phyloP scores from a whole-genome alignment of 2,329 filamentous ascomycete species.

The Achaetomium macrosporum region DNA sequence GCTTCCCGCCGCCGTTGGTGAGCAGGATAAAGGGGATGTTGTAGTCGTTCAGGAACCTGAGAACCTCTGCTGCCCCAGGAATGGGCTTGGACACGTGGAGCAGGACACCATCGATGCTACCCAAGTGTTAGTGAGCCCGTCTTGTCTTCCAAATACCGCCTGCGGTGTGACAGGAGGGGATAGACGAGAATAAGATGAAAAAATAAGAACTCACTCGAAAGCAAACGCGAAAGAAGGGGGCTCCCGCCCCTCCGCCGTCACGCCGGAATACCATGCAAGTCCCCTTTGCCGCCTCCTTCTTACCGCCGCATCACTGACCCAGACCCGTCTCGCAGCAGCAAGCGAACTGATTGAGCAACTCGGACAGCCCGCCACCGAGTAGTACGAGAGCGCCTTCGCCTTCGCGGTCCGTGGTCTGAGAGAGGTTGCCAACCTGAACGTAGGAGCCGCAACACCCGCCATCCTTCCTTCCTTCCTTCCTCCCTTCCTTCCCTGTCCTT shows the following conservation, averaged over 20 bases:
- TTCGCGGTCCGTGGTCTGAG: neutral
- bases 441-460: neutral
- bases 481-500: too few species aligned
- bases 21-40: slow-evolving; percentile 87
- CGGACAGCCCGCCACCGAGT: neutral
- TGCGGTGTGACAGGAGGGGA: too few species aligned
- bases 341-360: neutral
- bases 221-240: slow-evolving; percentile 36
- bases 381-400: neutral
- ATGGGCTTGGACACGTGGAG: slow-evolving; percentile 75
- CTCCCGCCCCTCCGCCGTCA: slow-evolving; percentile 5
- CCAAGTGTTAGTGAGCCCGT: neutral
- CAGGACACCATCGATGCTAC: slow-evolving; percentile 82
- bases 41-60: slow-evolving; percentile 66
- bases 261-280: neutral
- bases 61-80: slow-evolving; percentile 67
- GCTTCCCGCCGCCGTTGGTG: slow-evolving; percentile 89
- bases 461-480: neutral
- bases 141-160: neutral
- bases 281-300: neutral
- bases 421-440: neutral
- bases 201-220: slow-evolving; percentile 33
- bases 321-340: neutral
- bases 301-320: neutral
- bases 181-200: too few species aligned